Base-by-base conservation (phyloP, 2,329 filamentous ascomycete species). In the Cadophora luteo-olivacea region DNA sequence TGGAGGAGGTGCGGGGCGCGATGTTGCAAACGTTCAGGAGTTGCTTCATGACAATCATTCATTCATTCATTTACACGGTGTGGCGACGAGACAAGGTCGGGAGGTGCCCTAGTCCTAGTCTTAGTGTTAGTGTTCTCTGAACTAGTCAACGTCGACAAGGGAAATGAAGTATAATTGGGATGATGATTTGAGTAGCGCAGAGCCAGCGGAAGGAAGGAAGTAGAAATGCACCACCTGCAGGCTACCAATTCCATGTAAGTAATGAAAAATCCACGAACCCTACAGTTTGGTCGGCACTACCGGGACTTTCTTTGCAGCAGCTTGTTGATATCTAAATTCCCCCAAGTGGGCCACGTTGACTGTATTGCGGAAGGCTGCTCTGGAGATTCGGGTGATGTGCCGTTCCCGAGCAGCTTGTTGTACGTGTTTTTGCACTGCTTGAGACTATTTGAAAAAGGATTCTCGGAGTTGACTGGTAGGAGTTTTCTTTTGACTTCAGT, bases 101-200 rank as follows among this genome's bases (percentile, higher is more conserved):
- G 32, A 58, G 32, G n/a, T 60, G 57, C 38, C 57, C n/a, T 45
- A 16, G 36, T 60, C 57, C 36, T 60, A 29, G 57, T 60, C 57
- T 33, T 60, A 29, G 57, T 60, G 22, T 60, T 41, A 29, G 52
- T 33, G 14, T 55, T 55, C 52, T 55, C 5, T 14, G 52, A n/a
- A 55, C 25, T 32, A 55, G 29, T 33, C 29, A n/a, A 54, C 11
- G 24, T 54, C 11, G 29, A 55, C 52, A 19, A 33, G 25, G 52
- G 29, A 55, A 8, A 3, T 7, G n/a, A 19, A 49, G 22, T 49
- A 49, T 29, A 29, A 29, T 49, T 22, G 45, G 41, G 41, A 45
- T 19, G 14, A 19, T 45, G 41, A 45, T 45, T 45, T 45, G 41
- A 19, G 41, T 45, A 45, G 7, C 6, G 12, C 41, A 45, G 16